Percentiles rank a stretch among this genome's conserved stretches.
Evolutionary conservation across 2,329 filamentous ascomycete genomes (phyloP).

Genomic region (Fusarium dimerum): DNA sequence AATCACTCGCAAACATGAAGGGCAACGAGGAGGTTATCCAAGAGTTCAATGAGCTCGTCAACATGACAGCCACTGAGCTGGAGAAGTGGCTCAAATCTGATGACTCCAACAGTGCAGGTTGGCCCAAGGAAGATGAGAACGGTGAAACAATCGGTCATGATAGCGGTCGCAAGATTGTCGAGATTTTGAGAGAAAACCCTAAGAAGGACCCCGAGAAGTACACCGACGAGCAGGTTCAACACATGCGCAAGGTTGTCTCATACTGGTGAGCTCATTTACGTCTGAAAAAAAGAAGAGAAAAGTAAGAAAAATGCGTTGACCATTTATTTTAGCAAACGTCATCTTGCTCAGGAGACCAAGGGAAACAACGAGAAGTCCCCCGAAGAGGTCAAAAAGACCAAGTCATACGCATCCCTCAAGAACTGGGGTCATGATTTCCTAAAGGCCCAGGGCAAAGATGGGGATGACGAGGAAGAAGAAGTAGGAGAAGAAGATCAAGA

Average conservation of each 20-base stretch:
- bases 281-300: accelerated
- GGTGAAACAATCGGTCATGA: conserved; percentile 66
- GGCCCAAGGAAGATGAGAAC: conserved; percentile 57
- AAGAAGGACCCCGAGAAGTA: conserved; percentile 58
- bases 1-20: conserved; percentile 24
- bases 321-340: conserved; percentile 49
- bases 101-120: conserved; percentile 60
- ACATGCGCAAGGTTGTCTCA: conserved; percentile 64
- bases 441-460: conserved; percentile 37
- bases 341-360: conserved; percentile 64
- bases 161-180: conserved; percentile 63
- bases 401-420: conserved; percentile 60
- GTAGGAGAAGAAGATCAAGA: conserved; percentile 9
- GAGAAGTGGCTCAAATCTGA: conserved; percentile 61
- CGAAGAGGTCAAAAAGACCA: conserved; percentile 48
- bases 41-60: conserved; percentile 67
- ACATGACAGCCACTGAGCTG: conserved; percentile 63
- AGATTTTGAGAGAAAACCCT: conserved; percentile 63
- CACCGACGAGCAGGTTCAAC: conserved; percentile 53
- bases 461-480: conserved; percentile 12
- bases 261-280: conserved; percentile 48
- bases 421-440: conserved; percentile 61
- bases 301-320: background rate
- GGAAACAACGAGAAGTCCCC: conserved; percentile 54
- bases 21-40: conserved; percentile 38